Evolutionary conservation across 495 filamentous ascomycete genomes (phyloP), one percentile per base, ranked within the genome.

Genomic region (Penicillium dipodomyicola): DNA sequence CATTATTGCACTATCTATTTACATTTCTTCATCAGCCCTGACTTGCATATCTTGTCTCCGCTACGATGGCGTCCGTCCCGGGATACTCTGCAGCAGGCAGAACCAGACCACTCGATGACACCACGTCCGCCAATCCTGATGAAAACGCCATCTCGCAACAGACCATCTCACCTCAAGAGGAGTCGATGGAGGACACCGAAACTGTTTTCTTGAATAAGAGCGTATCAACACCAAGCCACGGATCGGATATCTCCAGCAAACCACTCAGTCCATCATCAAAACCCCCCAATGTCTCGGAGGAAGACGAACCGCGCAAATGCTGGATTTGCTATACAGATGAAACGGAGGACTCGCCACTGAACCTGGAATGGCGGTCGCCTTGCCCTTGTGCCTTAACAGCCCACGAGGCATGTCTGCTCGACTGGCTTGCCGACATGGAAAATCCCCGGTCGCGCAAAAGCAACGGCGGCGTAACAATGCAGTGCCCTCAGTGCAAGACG

Each of bases 291-390:
- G 22, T 59, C 15, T 53, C 41, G 10, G 49, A 61, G 22, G 60
- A 65, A 14, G 65, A 75, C 4, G 79, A 82, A 49, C 78, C 87
- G 25, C 84, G 84, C 33, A 86, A 86, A 72, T 98, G 94, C 72
- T 97, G 91, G 87, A 92, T 98, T 64, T 98, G 94, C 75, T 89
- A 94, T 64, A 81, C 81, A 51, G 90, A 93, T 60, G 86, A 91
- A 59, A 91, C 86, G 22, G 90, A 96, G 60, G 87, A 91, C 52
- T 78, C 77, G 33, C 77, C 81, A 39, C 76, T 83, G 5, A 84
- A 84, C 22, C 68, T 77, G n/a, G 80, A 87, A 65, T 97, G 93
- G 91, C 84, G 89, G 17, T 87, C 82, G 20, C 91, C 94, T 8
- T 98, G 94, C 70, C 87, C 86, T 0, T 98, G 94, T 73, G 88